Base-by-base conservation (phyloP, 805 yeast genomes). In the Cyberlindnera mrakii region DNA sequence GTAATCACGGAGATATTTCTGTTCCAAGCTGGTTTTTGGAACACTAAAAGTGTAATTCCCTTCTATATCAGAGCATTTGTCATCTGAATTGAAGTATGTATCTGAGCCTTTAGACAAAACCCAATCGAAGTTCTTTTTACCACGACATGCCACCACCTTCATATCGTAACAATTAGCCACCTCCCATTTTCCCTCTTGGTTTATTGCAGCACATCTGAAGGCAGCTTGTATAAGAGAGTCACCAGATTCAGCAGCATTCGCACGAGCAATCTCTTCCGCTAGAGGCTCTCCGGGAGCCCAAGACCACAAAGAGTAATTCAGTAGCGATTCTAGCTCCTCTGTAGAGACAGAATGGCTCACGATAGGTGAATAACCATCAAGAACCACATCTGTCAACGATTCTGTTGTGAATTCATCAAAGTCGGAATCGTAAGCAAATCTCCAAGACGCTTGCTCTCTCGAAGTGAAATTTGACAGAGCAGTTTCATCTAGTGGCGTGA, bases 321-420 rank as follows among this genome's bases (percentile, higher is more conserved):
- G 43, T 20, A 71, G 52, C 0, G 51, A 40, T 0, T 66, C 55
- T 8, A 72, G 58, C 14, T 58, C 51, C 13, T 61, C 30, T 10
- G 65, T 37, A 27, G 38, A 35, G 49, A 55, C 29, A 11, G 70
- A 49, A 49, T 76, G 39, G 63, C 73, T 63, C 25, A 88, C 58
- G 0, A 87, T 70, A 0, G 96, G 88, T 0, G 85, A 71, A 41
- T 66, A 74, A 0, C 96, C 97, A 51, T 82, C 71, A 17, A 60
- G 45, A 5, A 80, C 57, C 35, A 68, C 68, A 3, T 63, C 50
- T 33, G 56, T 53, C 33, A 80, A 63, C 1, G 72, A 50, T 0
- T 44, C 46, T 14, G 64, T 49, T 0, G 72, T 60, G 54, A 75
- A 82, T 1, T 61, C 49, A 44, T 79, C 76, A 27, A 61, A 58